Evolutionary conservation across 768 basidiomycete species (phyloP).

Genomic region (Serendipita sp.): DNA sequence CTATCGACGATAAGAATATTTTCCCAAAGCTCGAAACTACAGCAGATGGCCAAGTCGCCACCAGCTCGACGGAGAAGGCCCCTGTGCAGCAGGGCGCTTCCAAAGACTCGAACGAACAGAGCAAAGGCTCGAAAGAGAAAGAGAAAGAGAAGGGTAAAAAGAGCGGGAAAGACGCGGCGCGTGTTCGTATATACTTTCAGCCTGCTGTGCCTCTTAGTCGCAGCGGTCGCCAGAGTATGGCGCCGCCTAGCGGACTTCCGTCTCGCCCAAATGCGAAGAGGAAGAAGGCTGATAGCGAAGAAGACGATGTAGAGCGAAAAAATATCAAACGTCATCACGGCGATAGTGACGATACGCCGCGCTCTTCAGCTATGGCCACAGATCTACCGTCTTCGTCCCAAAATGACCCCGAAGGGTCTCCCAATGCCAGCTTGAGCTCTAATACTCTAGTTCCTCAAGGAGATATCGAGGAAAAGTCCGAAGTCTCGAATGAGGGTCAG

Average conservation of each 20-base stretch:
- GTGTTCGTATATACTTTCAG: constrained; percentile 83
- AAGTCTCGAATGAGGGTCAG: not conserved
- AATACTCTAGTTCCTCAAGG: not conserved
- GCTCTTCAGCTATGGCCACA: not conserved
- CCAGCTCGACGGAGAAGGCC: not conserved
- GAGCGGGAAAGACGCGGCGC: constrained; percentile 26
- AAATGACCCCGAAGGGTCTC: not conserved
- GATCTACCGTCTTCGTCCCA: not conserved
- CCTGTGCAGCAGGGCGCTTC: not conserved
- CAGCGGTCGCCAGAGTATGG: not conserved
- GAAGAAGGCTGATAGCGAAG: constrained; percentile 7
- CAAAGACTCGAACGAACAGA: not conserved
- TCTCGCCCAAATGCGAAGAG: not conserved
- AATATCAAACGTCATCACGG: constrained; percentile 5
- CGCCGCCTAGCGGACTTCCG: not conserved
- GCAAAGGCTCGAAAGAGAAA: not conserved
- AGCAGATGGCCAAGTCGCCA: not conserved
- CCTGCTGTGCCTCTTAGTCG: not conserved
- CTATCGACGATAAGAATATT: constrained; percentile 4
- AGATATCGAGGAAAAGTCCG: not conserved
- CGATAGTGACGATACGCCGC: not conserved
- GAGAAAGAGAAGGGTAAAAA: constrained; percentile 4
- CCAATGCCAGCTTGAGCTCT: not conserved
- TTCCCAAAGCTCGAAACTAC: not conserved
- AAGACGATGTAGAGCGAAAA: not conserved